Evolutionary conservation across 192 early-diverging fungal species (phyloP), one percentile per base, ranked within the genome.

Genomic region (Dispira simplex): DNA sequence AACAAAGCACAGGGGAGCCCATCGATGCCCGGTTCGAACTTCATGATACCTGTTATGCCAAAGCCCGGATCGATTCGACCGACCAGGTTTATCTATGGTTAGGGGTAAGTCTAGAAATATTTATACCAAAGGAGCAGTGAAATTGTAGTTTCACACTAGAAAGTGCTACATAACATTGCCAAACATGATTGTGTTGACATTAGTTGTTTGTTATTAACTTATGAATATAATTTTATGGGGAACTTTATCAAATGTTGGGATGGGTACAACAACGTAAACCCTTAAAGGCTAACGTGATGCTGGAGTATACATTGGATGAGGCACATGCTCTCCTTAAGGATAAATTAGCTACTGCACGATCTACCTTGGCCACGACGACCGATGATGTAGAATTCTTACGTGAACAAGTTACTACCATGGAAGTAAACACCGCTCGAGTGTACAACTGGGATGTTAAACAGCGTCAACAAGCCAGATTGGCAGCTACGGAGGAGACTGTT

Each of bases 371-470:
- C 63, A 83, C 92, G 52, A 82, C 89, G 0, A 75, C 83, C 3
- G 93, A 98, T 69, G 95, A 98, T 75, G 75, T 95, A 18, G 88
- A 86, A 68, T 98, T 92, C 66, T 67, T 98, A 74, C 80, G 90
- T 64, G 92, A 95, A 64, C 96, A 98, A 73, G 92, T 98, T 72
- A 98, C 96, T 0, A 97, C 93, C n/a, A 97, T 98, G 93, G 96
- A 98, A 71, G 96, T 91, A 73, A 91, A 91, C 77, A 93, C 84
- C 45, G 95, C 96, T 16, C 84, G 96, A 13, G 91, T 98, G 14
- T 95, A 93, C 70, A 98, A 98, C 78, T 93, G 90, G 86, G 96
- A 98, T 70, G 96, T 98, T 46, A 93, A 91, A 69, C 82, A 81
- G 63, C 74, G 93, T n/a, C 76, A 73, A 39, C 18, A 54, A 14